phyloP scores from a whole-genome alignment of 345 rosid species.

The Raphanus raphanistrum region DNA sequence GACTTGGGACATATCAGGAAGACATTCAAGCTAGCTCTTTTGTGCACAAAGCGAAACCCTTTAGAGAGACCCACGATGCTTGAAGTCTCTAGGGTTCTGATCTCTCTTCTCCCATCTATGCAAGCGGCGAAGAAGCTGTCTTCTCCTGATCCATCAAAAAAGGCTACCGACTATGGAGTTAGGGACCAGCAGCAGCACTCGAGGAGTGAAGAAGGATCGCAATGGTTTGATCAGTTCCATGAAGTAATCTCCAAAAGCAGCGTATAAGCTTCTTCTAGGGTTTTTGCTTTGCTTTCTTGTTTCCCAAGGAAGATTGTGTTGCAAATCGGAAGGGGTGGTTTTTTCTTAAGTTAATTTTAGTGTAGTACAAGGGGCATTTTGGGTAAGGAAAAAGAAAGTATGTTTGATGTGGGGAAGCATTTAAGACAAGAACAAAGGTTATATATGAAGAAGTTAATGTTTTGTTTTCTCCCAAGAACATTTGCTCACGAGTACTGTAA shows the following conservation, averaged over 20 bases:
- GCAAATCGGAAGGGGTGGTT: constrained; percentile 6
- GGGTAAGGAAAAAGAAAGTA: constrained; percentile 16
- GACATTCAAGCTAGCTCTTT: constrained; percentile 73
- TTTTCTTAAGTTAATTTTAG: constrained; percentile 20
- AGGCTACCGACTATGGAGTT: constrained; percentile 42
- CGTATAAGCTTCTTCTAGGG: constrained; percentile 31
- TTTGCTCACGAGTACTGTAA: constrained; percentile 34
- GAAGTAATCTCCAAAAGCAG: constrained; percentile 75
- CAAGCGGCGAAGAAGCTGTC: constrained; percentile 40
- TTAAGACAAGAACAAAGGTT: constrained; percentile 23
- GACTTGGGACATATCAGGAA: constrained; percentile 62
- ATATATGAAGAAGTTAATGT: constrained; percentile 32
- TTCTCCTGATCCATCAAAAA: constrained; percentile 47
- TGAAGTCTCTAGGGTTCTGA: constrained; percentile 71
- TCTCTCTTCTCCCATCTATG: constrained; percentile 61
- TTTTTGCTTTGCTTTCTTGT: constrained; percentile 14
- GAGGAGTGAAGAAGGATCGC: constrained; percentile 40
- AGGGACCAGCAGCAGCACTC: constrained; percentile 27
- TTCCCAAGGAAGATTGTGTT: constrained; percentile 17
- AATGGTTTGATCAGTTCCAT: constrained; percentile 67
- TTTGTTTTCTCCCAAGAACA: constrained; percentile 29
- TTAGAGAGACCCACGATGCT: constrained; percentile 89
- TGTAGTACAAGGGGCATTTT: constrained; percentile 18
- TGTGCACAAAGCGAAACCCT: constrained; percentile 74
- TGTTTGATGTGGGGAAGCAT: constrained; percentile 15